A percentile compares a stretch with the other conserved stretches of the same genome.
Conservation (phyloP, 202 grass and related monocot genomes). For the Dendrocalamus latiflorus region DNA sequence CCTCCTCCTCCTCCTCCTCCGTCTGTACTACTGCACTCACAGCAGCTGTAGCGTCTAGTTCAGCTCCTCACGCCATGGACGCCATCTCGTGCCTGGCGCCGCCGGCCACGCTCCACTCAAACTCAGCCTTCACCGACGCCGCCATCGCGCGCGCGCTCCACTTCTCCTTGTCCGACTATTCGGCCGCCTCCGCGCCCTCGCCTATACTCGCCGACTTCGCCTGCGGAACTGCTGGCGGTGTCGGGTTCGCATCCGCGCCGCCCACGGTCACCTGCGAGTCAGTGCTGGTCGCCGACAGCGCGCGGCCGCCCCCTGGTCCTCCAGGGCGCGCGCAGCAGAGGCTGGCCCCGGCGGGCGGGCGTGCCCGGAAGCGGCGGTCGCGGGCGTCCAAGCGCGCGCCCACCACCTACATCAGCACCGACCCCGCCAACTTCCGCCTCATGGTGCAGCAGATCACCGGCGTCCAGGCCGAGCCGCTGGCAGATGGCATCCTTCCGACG, state of each 20-base stretch:
- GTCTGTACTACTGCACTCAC: background rate
- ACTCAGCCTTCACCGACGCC: background rate
- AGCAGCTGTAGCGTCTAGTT: background rate
- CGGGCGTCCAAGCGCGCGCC: constrained; percentile 47
- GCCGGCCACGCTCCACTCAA: background rate
- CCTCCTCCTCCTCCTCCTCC: background rate
- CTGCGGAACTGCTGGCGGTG: background rate
- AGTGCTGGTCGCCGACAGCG: constrained; percentile 13
- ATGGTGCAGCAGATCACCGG: constrained; percentile 95
- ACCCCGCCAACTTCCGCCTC: constrained; percentile 71
- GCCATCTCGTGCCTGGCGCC: constrained; percentile 35
- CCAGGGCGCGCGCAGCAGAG: background rate
- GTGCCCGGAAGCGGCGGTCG: constrained; percentile 55
- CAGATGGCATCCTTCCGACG: background rate
- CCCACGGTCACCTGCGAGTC: constrained; percentile 27
- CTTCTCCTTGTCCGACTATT: constrained; percentile 11
- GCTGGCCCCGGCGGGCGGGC: background rate
- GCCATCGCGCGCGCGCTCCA: constrained; percentile 26
- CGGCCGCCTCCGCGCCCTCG: background rate
- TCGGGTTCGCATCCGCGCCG: background rate
- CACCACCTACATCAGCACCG: constrained; percentile 90
- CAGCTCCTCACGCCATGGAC: constrained; percentile 34
- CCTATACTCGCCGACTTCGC: background rate
- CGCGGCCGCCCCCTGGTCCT: background rate
- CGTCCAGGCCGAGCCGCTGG: constrained; percentile 2